phyloP scores from a whole-genome alignment of 2,329 filamentous ascomycete genomes.

The Botrytis fragariae region DNA sequence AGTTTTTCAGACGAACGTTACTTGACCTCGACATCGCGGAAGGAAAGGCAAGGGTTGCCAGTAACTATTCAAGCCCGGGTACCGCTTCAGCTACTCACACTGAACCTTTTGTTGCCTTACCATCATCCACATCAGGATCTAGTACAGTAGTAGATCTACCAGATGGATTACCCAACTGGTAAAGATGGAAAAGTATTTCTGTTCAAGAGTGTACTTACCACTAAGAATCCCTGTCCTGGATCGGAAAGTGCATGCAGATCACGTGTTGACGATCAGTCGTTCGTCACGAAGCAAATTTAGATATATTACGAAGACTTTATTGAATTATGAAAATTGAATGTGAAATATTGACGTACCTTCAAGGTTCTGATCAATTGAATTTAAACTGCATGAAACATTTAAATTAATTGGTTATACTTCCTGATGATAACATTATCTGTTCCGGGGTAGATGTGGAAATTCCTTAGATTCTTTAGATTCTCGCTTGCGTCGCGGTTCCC shows the following conservation, averaged over 20 bases:
- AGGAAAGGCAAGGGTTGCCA: constrained; percentile 38
- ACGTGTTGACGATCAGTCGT: constrained; percentile 13
- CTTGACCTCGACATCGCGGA: constrained; percentile 43
- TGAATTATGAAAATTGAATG: background rate
- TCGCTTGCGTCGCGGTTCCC: constrained; percentile 23
- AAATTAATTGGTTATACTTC: background rate
- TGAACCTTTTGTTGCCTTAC: constrained; percentile 27
- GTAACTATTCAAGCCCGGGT: constrained; percentile 29
- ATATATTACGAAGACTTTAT: background rate
- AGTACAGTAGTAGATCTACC: constrained; percentile 13
- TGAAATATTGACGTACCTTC: background rate
- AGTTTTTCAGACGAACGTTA: constrained; percentile 36
- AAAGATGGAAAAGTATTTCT: background rate
- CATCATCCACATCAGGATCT: constrained; percentile 21
- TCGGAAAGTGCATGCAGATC: constrained; percentile 18
- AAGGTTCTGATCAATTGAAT: background rate
- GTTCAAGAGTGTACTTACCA: too few species aligned
- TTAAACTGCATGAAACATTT: background rate
- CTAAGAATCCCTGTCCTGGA: constrained; percentile 10
- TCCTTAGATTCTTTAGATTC: background rate
- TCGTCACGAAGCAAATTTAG: background rate
- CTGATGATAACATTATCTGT: constrained; percentile 3
- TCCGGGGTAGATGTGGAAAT: constrained; percentile 16
- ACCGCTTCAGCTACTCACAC: constrained; percentile 28
- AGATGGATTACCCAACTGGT: constrained; percentile 3